phyloP scores from a whole-genome alignment of 176 grass and related monocot genomes.

The Typha latifolia region DNA sequence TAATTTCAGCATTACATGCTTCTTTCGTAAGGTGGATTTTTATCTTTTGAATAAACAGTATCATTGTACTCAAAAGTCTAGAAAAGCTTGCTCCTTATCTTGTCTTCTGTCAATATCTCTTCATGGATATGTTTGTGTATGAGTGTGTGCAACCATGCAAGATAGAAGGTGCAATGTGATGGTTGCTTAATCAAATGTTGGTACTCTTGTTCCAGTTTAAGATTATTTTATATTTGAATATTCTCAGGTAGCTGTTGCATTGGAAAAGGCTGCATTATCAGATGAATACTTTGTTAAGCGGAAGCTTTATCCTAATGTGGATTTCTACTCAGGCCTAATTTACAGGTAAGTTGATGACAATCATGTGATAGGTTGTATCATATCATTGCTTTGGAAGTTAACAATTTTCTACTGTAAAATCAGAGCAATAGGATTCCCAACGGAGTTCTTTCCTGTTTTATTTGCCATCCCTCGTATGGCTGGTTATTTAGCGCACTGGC shows the following conservation, averaged over 20 bases:
- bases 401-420: slow-evolving; percentile 17
- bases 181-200: neutral
- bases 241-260: slow-evolving; percentile 73
- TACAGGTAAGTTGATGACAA: slow-evolving; percentile 53
- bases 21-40: neutral
- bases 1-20: too few relatives aligned
- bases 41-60: neutral
- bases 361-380: neutral
- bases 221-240: neutral
- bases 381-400: slow-evolving; percentile 4
- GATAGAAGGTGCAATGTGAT: too few relatives aligned
- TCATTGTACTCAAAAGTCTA: too few relatives aligned
- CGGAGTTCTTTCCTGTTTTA: slow-evolving; percentile 88
- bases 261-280: slow-evolving; percentile 94
- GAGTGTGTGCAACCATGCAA: too few relatives aligned
- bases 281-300: slow-evolving; percentile 94
- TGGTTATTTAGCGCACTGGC: slow-evolving; percentile 93
- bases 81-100: too few relatives aligned
- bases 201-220: neutral
- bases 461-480: slow-evolving; percentile 96
- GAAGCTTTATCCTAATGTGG: slow-evolving; percentile 98
- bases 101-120: too few relatives aligned
- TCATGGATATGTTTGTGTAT: too few relatives aligned
- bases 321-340: slow-evolving; percentile 96
- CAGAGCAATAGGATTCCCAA: slow-evolving; percentile 96